Conservation (phyloP, 1,139 yeast genomes). For the Tardiomyces blankii region DNA sequence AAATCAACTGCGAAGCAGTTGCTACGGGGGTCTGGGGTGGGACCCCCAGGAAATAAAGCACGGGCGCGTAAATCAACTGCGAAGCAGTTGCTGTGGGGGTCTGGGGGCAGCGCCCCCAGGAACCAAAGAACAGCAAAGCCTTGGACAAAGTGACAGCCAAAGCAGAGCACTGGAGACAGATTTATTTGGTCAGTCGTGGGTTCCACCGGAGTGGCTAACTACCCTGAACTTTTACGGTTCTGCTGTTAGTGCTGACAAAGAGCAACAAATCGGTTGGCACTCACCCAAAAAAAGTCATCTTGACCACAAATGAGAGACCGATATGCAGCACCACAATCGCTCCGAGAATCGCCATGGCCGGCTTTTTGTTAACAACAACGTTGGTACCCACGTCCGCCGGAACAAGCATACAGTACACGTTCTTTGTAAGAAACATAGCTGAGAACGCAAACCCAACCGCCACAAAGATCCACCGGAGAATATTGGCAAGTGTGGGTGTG, state of each 20-base stretch:
- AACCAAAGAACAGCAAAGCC: too few relatives aligned
- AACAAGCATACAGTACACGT: constrained; percentile 20
- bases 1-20: too few relatives aligned
- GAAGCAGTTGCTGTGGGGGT: too few relatives aligned
- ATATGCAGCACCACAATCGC: constrained; percentile 5
- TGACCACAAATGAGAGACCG: constrained; percentile 20
- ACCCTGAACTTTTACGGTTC: background rate
- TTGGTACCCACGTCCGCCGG: constrained; percentile 11
- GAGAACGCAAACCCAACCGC: constrained; percentile 26
- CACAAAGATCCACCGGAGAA: constrained; percentile 29
- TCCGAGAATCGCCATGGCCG: constrained; percentile 19
- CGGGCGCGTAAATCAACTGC: too few relatives aligned
- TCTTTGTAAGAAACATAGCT: constrained; percentile 25
- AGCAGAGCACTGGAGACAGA: too few relatives aligned
- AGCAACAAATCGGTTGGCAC: background rate
- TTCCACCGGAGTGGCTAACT: background rate
- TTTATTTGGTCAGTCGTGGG: too few relatives aligned
- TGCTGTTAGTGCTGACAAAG: background rate
- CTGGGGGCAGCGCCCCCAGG: too few relatives aligned
- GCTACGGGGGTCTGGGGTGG: too few relatives aligned
- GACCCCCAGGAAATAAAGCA: too few relatives aligned
- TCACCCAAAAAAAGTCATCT: constrained; percentile 22
- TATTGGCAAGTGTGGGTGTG: constrained; percentile 21
- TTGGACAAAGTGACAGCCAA: too few relatives aligned
- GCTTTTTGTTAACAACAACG: constrained; percentile 14